These are phyloP conservation scores for Xylariales sp. DNA, from an alignment of 2,329 filamentous ascomycete genomes.

Conservation along the genomic window DNA sequence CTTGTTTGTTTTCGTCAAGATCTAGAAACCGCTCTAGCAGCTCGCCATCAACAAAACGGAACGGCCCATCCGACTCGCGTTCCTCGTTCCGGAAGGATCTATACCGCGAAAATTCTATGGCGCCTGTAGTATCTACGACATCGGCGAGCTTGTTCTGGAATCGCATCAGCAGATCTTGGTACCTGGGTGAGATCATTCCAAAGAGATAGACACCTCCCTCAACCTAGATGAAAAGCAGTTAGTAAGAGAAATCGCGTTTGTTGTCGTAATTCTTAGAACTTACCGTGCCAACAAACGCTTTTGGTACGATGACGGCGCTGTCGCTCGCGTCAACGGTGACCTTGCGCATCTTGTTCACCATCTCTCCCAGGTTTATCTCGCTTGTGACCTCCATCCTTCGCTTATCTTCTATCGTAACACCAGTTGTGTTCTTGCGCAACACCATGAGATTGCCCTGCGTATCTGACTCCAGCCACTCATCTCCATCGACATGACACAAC, in stretches of 20 bases:
- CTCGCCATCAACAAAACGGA: slow-evolving; percentile 92
- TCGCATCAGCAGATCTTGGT: slow-evolving; percentile 83
- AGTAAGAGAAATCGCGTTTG: slow-evolving; percentile 11
- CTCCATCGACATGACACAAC: slow-evolving; percentile 75
- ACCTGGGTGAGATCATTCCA: slow-evolving; percentile 76
- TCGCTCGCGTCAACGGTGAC: slow-evolving; percentile 74
- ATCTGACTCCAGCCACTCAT: slow-evolving; percentile 86
- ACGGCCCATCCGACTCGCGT: slow-evolving; percentile 78
- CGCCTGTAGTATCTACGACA: slow-evolving; percentile 75
- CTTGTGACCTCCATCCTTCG: slow-evolving; percentile 77
- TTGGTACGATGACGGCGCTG: slow-evolving; percentile 77
- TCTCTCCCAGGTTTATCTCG: slow-evolving; percentile 89
- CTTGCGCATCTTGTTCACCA: slow-evolving; percentile 87
- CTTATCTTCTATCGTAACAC: slow-evolving; percentile 79
- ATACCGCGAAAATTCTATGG: slow-evolving; percentile 81
- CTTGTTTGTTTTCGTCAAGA: slow-evolving; percentile 68
- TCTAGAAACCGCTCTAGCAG: slow-evolving; percentile 88
- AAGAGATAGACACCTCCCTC: slow-evolving; percentile 94
- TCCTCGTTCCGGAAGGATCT: slow-evolving; percentile 83
- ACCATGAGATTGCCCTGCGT: slow-evolving; percentile 89
- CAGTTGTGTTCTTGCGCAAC: slow-evolving; percentile 77
- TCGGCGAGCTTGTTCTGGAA: slow-evolving; percentile 79
- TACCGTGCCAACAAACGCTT: slow-evolving; percentile 90
- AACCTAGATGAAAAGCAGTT: slow-evolving; percentile 63
- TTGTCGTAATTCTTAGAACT: slow-evolving; percentile 49